A percentile compares a stretch with the other conserved stretches of the same genome.
phyloP scores from a whole-genome alignment of 2,329 filamentous ascomycete genomes.

The Alternaria viburni region DNA sequence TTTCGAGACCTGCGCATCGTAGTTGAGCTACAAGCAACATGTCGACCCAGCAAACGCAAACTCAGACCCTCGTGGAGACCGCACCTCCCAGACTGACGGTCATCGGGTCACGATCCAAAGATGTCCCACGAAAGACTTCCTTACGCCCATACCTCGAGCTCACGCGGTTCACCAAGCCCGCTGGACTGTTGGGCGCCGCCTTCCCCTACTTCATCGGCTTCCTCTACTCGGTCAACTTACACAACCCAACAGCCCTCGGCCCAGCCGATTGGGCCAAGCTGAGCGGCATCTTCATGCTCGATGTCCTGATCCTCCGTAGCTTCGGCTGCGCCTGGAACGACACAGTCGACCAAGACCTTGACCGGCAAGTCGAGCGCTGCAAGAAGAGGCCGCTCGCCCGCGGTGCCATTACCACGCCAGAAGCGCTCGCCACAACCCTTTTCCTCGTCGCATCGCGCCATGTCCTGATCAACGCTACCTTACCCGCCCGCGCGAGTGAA shows the following conservation, averaged over 20 bases:
- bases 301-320: conserved; percentile 43
- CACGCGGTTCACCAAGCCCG: conserved; percentile 50
- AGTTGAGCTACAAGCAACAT: background rate
- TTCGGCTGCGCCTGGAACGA: conserved; percentile 62
- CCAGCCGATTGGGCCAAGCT: conserved; percentile 16
- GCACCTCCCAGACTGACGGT: background rate
- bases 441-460: conserved; percentile 1
- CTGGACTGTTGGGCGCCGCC: conserved; percentile 58
- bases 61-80: conserved; percentile 2
- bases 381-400: conserved; percentile 44
- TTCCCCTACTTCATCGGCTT: conserved; percentile 50
- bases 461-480: background rate
- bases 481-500: conserved; percentile 14
- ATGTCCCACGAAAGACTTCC: background rate
- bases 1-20: background rate
- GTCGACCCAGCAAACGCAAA: background rate
- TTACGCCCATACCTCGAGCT: conserved; percentile 44
- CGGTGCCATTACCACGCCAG: conserved; percentile 56
- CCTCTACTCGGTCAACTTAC: conserved; percentile 44
- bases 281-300: conserved; percentile 54
- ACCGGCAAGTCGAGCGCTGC: conserved; percentile 51
- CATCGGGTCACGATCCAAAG: background rate
- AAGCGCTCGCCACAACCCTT: conserved; percentile 1
- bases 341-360: conserved; percentile 60
- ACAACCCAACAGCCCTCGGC: conserved; percentile 2